Base-by-base conservation (phyloP, 768 basidiomycete genomes). In the Tylopilus sp. region DNA sequence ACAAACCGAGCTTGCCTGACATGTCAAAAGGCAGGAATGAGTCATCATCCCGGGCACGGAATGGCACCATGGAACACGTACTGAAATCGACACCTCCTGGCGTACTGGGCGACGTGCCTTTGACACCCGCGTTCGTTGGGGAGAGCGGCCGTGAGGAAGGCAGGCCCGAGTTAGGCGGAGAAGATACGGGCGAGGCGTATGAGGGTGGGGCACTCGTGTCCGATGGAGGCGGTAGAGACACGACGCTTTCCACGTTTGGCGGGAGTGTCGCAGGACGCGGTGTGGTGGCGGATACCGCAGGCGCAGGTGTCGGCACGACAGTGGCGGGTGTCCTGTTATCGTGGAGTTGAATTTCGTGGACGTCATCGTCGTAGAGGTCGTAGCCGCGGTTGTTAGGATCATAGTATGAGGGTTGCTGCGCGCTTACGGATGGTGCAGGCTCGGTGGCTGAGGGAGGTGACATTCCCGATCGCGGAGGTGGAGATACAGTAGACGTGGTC, bases 1-100 rank as follows among this genome's bases (percentile, higher is more conserved):
- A 71, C 22, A 90, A 66, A 21, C 87, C 87, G 0, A 87, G 71
- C 69, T 85, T 86, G 45, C 80, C 84, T 83, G 10, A 51, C 13
- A 17, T 35, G 33, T n/a, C 15, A 35, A 15, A 5, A 17, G 17
- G 33, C 7, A 21, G 20, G 18, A n/a, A 38, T 31, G 8, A 31
- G 31, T 13, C 5, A 13, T 13, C 12, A 13, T 13, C 31, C 13
- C 1, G 31, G 31, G 3, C 31, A 31, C 12, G 15, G 31, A n/a
- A 12, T 4, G n/a, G n/a, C n/a, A n/a, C n/a, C n/a, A n/a, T n/a
- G 2, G 3, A 33, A 25, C 18, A 62, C 71, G 40, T 2, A 70
- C 71, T 69, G 45, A 63, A 66, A 49, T 73, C 72, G 31, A 74
- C 69, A 2, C 63, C 31, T 31, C 31, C 31, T 4, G 31, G 31